Percentiles rank a stretch among this genome's conserved stretches.
Evolutionary conservation across 768 basidiomycete species (phyloP).

Genomic region (Hygrophorus pudorinus): DNA sequence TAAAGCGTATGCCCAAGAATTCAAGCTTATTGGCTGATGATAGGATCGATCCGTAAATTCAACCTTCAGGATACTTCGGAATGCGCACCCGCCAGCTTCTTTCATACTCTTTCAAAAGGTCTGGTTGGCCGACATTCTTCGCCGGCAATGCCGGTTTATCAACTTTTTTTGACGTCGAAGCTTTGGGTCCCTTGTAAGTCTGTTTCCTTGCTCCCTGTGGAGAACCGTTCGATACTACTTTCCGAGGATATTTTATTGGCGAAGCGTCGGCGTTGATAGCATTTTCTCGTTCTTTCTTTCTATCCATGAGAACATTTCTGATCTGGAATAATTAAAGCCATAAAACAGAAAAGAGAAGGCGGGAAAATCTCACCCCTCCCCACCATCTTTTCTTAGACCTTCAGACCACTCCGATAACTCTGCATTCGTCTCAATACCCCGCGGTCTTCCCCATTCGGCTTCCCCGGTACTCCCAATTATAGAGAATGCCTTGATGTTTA

Average conservation of each 20-base stretch:
- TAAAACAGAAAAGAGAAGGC: conserved; percentile 1
- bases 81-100: conserved; percentile 8
- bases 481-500: conserved; percentile 41
- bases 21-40: conserved; percentile 3
- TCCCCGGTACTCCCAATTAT: conserved; percentile 35
- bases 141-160: conserved; percentile 1
- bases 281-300: conserved; percentile 23
- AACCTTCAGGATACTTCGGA: background rate
- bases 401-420: conserved; percentile 42
- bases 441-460: conserved; percentile 41
- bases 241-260: background rate
- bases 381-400: conserved; percentile 46
- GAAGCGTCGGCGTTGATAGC: background rate
- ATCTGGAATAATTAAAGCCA: background rate
- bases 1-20: conserved; percentile 1
- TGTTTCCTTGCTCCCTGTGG: background rate
- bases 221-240: background rate
- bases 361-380: conserved; percentile 43
- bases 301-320: conserved; percentile 38
- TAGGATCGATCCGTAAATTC: background rate
- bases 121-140: conserved; percentile 2
- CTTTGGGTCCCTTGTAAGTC: background rate
- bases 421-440: conserved; percentile 29
- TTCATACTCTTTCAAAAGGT: conserved; percentile 4
- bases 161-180: background rate